Evolutionary conservation across 2,329 filamentous ascomycete species (phyloP).

Genomic region (Colletotrichum salicis): DNA sequence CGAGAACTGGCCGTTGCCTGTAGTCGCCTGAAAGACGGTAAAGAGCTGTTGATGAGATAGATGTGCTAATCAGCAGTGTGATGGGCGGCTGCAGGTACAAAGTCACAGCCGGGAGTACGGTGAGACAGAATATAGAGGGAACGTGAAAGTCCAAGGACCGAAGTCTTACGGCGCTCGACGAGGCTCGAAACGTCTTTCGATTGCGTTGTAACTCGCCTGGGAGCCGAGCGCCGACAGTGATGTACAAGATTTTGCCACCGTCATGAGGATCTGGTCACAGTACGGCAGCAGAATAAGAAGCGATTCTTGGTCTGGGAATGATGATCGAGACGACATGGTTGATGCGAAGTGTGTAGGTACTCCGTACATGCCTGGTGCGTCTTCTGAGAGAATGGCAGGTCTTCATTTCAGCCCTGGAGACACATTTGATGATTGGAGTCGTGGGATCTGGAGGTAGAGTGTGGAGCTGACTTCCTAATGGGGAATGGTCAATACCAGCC

Average conservation of each 20-base stretch:
- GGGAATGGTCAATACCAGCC: conserved; percentile 24
- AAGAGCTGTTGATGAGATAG: conserved; percentile 6
- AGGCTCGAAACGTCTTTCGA: conserved; percentile 17
- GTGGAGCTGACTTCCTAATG: not conserved
- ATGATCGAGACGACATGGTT: not conserved
- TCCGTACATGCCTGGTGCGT: not conserved
- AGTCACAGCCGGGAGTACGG: conserved; percentile 14
- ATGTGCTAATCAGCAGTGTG: not conserved
- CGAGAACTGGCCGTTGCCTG: not conserved
- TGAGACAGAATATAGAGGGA: not conserved
- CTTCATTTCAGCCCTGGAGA: conserved; percentile 16
- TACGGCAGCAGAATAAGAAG: not conserved
- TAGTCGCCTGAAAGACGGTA: conserved; percentile 21
- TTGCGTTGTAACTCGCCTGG: conserved; percentile 1
- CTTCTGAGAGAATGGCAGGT: not conserved
- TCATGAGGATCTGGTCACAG: not conserved
- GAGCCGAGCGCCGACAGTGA: not conserved
- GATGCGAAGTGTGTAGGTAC: not conserved
- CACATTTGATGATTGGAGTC: not conserved
- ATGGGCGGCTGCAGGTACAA: conserved; percentile 30
- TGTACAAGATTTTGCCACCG: not conserved
- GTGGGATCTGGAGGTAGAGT: conserved; percentile 1
- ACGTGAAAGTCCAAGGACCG: not conserved
- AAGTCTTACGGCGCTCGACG: conserved; percentile 1
- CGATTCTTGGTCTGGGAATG: not conserved